Conservation (phyloP, 2,329 filamentous ascomycete genomes). For the Talaromyces atroroseus region DNA sequence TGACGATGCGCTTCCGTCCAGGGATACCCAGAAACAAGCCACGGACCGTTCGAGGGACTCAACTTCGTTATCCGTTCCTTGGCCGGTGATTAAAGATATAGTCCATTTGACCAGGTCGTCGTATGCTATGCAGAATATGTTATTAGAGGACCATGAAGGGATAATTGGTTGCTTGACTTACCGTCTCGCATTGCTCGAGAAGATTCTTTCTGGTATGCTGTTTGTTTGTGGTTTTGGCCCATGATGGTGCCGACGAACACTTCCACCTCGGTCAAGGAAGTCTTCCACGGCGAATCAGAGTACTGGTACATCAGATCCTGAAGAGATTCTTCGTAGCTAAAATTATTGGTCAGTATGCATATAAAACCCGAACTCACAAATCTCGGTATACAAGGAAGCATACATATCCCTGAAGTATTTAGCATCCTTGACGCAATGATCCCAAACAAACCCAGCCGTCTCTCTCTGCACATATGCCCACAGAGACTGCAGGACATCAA, state of each 20-base stretch:
- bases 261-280: conserved; percentile 46
- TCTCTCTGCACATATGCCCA: conserved; percentile 17
- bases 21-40: conserved; percentile 21
- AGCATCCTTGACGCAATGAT: conserved; percentile 17
- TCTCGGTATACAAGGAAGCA: too few species aligned
- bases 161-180: conserved; percentile 6
- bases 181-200: conserved; percentile 21
- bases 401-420: conserved; percentile 20
- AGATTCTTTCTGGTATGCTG: conserved; percentile 19
- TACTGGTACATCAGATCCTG: conserved; percentile 25
- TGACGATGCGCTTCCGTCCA: conserved; percentile 3
- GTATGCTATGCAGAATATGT: conserved; percentile 21
- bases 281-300: conserved; percentile 45
- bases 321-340: conserved; percentile 46
- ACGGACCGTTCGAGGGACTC: conserved; percentile 24
- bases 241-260: conserved; percentile 56
- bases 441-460: conserved; percentile 21
- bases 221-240: conserved; percentile 20
- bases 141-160: not conserved
- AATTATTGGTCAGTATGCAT: not conserved
- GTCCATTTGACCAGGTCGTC: conserved; percentile 19
- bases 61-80: conserved; percentile 14
- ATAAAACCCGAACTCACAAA: conserved; percentile 4
- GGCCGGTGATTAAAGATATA: conserved; percentile 18
- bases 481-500: not conserved